phyloP scores from a whole-genome alignment of 1,284 basidiomycete genomes.

The Coniferiporia weirii region DNA sequence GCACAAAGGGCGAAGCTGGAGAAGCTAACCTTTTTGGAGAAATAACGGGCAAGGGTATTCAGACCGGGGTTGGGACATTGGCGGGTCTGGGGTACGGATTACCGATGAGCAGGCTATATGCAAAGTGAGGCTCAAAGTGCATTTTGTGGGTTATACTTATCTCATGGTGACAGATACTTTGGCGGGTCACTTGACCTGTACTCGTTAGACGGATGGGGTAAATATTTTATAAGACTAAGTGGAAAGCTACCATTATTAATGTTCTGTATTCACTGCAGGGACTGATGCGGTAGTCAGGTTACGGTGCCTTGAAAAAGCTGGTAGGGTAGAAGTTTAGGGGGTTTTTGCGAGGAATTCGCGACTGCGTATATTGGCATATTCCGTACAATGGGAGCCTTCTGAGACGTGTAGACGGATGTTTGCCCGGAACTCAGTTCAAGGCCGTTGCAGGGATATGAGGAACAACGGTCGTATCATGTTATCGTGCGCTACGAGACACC shows the following conservation, averaged over 20 bases:
- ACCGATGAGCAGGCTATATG: constrained; percentile 81
- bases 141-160: not conserved
- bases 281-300: constrained; percentile 63
- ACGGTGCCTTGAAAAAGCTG: not conserved
- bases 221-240: constrained; percentile 22
- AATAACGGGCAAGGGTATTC: constrained; percentile 70
- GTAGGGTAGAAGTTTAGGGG: not conserved
- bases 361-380: too few species aligned
- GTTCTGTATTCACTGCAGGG: constrained; percentile 33
- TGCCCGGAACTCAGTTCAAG: too few species aligned
- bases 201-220: constrained; percentile 78
- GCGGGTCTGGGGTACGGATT: constrained; percentile 82
- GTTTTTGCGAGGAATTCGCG: too few species aligned
- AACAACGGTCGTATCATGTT: too few species aligned
- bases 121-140: constrained; percentile 40
- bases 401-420: too few species aligned
- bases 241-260: not conserved
- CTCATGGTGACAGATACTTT: constrained; percentile 52
- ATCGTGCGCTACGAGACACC: too few species aligned
- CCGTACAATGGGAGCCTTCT: too few species aligned
- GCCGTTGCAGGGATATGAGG: too few species aligned
- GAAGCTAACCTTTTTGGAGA: constrained; percentile 64
- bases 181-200: constrained; percentile 74
- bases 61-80: constrained; percentile 71
- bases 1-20: constrained; percentile 33